Base-by-base conservation (phyloP, 495 filamentous ascomycete species). In the Penicillium robsamsonii region DNA sequence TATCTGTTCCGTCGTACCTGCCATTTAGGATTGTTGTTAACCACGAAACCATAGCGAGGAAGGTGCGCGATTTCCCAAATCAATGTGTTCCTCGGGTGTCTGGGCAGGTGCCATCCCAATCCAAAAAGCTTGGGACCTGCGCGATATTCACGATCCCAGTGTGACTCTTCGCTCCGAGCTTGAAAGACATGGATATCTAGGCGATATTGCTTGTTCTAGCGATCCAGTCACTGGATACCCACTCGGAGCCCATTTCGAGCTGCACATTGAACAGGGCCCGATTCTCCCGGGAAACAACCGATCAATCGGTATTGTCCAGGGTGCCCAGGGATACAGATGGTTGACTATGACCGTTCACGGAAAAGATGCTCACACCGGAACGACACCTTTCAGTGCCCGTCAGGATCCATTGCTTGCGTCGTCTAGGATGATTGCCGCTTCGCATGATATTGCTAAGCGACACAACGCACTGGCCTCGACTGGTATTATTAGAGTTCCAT, bases 181-280 rank as follows among this genome's bases (percentile, higher is more conserved):
- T 1, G 74, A 85, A 58, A 70, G 86, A 24, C 87, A 89, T 40
- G 86, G 86, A 5, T 91, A 87, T 60, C 73, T 88, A 1, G 88
- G 87, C 6, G 53, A 70, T 0, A 71, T 76, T 15, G 27, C 62
- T 18, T 72, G 69, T 29, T 67, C 64, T 41, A 72, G 81, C 59
- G 66, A 76, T 57, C 67, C 75, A 1, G 24, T 49, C 5, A 52
- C 50, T 1, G 68, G 64, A 6, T 66, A 59, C 38, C 67, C 65
- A 0, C 80, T 91, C 54, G 87, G 79, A 10, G 88, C 88, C 3
- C 87, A 91, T 62, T 91, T 92, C 67, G 88, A 92, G 62, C 75
- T 90, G 12, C 88, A 91, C 60, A 91, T 92, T 53, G 89, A 92
- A 61, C 87, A 92, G 71, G 87, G 87, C 0, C 86, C 87, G 5